Conservation (phyloP, 2,329 filamentous ascomycete genomes). For the Epichloe aotearoae region DNA sequence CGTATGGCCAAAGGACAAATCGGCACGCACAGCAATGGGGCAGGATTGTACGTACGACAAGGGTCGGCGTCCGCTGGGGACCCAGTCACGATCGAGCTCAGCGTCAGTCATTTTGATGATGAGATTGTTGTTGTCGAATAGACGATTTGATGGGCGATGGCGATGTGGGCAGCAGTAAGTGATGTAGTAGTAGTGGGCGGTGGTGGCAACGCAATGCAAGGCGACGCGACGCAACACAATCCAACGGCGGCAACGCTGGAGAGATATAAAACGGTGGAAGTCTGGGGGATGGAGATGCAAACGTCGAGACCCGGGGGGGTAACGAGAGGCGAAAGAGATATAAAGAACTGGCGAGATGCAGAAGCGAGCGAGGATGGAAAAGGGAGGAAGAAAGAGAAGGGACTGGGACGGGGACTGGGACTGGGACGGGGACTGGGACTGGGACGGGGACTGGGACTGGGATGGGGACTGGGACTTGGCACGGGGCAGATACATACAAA, state of each 20-base stretch:
- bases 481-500: not conserved
- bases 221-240: no score
- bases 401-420: not conserved
- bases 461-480: not conserved
- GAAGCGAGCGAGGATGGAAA: slow-evolving; percentile 3
- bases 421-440: not conserved
- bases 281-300: not conserved
- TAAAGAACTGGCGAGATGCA: slow-evolving; percentile 3
- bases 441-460: not conserved
- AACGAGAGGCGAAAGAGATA: slow-evolving; percentile 4
- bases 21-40: not conserved
- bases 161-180: not conserved
- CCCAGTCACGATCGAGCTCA: slow-evolving; percentile 65
- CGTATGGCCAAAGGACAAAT: not conserved
- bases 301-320: not conserved
- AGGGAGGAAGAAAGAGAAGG: slow-evolving; percentile 1
- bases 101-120: slow-evolving; percentile 39
- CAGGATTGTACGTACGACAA: slow-evolving; percentile 57
- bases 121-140: slow-evolving; percentile 4
- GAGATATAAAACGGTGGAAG: not conserved
- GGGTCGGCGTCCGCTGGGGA: slow-evolving; percentile 63
- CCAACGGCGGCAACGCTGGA: not conserved
- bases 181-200: not conserved
- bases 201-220: not conserved
- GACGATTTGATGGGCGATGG: not conserved